A percentile compares a stretch with the other conserved stretches of the same genome.
These are phyloP conservation scores for Boechera stricta DNA, from an alignment of 345 rosid genomes.

Conservation along the genomic window DNA sequence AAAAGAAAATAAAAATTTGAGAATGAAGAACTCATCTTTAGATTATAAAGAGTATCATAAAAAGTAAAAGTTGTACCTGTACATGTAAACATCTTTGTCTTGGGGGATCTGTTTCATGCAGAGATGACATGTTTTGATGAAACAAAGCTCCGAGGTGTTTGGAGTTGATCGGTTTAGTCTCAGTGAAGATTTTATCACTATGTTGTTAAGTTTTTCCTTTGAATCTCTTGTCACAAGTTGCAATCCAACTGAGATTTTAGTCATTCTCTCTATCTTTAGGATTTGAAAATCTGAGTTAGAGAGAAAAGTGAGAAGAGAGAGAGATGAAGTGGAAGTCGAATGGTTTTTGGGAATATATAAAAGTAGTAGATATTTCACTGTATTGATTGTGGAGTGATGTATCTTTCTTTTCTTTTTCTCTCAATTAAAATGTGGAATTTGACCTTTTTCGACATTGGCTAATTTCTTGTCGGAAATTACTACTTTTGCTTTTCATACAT, in stretches of 20 bases:
- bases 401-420: slow-evolving; percentile 17
- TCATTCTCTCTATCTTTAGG: slow-evolving; percentile 20
- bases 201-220: slow-evolving; percentile 42
- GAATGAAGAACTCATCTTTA: not conserved
- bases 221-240: slow-evolving; percentile 53
- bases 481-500: not conserved
- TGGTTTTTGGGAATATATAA: slow-evolving; percentile 33
- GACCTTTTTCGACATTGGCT: slow-evolving; percentile 12
- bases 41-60: not conserved
- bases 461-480: slow-evolving; percentile 28
- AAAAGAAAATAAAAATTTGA: not conserved
- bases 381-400: slow-evolving; percentile 15
- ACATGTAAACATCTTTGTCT: slow-evolving; percentile 82
- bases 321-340: slow-evolving; percentile 28
- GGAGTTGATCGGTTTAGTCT: slow-evolving; percentile 37
- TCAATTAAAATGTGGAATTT: slow-evolving; percentile 39
- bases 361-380: slow-evolving; percentile 6
- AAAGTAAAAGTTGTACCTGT: slow-evolving; percentile 54
- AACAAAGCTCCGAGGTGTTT: slow-evolving; percentile 45
- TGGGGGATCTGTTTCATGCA: slow-evolving; percentile 59
- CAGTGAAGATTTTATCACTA: slow-evolving; percentile 54
- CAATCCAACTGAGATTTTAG: slow-evolving; percentile 57
- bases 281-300: not conserved
- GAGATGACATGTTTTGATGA: slow-evolving; percentile 62
- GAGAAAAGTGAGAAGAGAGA: not conserved